These are phyloP conservation scores for Capronia coronata DNA, from an alignment of 2,329 filamentous ascomycete species.

Conservation along the genomic window DNA sequence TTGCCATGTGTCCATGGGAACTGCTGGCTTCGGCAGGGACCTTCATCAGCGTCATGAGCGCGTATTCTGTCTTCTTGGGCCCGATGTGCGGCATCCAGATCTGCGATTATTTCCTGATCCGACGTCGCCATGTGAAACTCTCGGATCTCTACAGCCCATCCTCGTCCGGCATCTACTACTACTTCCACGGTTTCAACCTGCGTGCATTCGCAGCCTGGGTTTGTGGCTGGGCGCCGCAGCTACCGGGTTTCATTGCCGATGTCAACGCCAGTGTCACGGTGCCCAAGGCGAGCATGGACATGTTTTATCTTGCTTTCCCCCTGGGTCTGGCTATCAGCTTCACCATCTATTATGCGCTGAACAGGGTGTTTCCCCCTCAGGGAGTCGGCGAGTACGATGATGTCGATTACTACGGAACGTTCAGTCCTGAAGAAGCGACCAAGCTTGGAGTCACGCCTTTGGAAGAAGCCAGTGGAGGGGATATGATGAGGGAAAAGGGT, in stretches of 20 bases:
- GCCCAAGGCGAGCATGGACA: conserved; percentile 32
- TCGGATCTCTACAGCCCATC: conserved; percentile 39
- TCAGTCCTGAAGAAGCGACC: conserved; percentile 16
- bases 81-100: conserved; percentile 35
- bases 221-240: conserved; percentile 31
- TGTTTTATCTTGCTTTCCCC: conserved; percentile 40
- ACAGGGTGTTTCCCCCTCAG: conserved; percentile 24
- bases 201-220: conserved; percentile 36
- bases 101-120: conserved; percentile 33
- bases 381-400: conserved; percentile 23
- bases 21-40: conserved; percentile 42
- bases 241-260: conserved; percentile 30
- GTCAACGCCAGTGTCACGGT: conserved; percentile 24
- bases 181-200: conserved; percentile 40
- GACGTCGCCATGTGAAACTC: conserved; percentile 37
- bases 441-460: conserved; percentile 17
- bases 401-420: conserved; percentile 20
- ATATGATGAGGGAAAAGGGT: conserved; percentile 7
- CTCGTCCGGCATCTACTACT: conserved; percentile 40
- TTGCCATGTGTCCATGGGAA: conserved; percentile 47
- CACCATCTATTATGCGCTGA: conserved; percentile 32
- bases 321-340: conserved; percentile 37
- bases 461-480: neutral
- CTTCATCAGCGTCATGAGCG: conserved; percentile 44
- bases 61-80: conserved; percentile 43